phyloP scores from a whole-genome alignment of 176 grass and related monocot genomes.

The Avena atlantica region DNA sequence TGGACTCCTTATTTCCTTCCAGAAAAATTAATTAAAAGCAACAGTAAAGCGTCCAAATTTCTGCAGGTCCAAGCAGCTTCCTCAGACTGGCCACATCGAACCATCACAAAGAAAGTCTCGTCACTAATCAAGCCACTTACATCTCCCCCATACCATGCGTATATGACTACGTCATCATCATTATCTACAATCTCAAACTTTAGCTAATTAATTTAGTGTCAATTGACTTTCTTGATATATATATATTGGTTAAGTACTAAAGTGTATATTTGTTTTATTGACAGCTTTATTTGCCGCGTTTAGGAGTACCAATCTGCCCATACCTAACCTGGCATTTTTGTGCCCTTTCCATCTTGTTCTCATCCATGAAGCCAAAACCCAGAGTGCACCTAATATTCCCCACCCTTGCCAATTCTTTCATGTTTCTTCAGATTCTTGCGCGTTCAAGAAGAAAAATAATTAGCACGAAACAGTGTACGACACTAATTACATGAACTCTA shows the following conservation, averaged over 20 bases:
- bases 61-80: constrained; percentile 53
- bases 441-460: constrained; percentile 25
- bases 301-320: constrained; percentile 27
- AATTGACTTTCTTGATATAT: constrained; percentile 37
- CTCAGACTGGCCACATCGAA: constrained; percentile 35
- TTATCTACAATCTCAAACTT: constrained; percentile 38
- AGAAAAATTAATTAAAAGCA: not conserved
- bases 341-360: constrained; percentile 40
- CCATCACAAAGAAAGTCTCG: not conserved
- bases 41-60: constrained; percentile 31
- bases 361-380: constrained; percentile 35
- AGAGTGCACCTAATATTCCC: constrained; percentile 61
- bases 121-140: constrained; percentile 36
- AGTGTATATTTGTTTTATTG: constrained; percentile 23
- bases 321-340: constrained; percentile 42
- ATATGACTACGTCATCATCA: constrained; percentile 35
- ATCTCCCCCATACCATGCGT: constrained; percentile 51
- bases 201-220: not conserved
- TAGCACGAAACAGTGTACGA: not conserved
- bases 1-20: constrained; percentile 34
- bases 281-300: not conserved
- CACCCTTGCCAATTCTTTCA: constrained; percentile 38
- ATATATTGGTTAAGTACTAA: constrained; percentile 25
- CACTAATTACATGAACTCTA: not conserved
- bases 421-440: constrained; percentile 52